Evolutionary conservation across 148 eudicot genomes (phyloP).

Genomic region (Vaccinium myrtillus): DNA sequence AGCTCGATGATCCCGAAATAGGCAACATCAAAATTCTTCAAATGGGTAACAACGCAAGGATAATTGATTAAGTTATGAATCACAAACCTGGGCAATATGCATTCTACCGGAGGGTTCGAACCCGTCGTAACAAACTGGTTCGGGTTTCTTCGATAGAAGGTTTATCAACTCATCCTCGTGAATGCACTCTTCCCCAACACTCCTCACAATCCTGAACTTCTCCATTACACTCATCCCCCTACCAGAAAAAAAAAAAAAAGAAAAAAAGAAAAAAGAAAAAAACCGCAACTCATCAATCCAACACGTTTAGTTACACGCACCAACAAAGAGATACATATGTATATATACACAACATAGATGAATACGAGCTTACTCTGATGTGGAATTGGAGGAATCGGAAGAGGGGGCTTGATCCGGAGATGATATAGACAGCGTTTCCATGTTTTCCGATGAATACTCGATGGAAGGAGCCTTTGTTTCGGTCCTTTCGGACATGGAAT

Average conservation of each 20-base stretch:
- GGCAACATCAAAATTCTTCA: not conserved
- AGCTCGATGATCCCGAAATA: too few relatives aligned
- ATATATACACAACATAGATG: too few relatives aligned
- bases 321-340: not conserved
- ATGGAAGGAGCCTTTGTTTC: too few relatives aligned
- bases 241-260: not conserved
- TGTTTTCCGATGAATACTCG: too few relatives aligned
- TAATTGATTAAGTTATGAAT: not conserved
- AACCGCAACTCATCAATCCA: slow-evolving; percentile 6
- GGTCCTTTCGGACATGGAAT: too few relatives aligned
- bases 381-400: too few relatives aligned
- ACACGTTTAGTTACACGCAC: not conserved
- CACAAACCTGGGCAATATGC: slow-evolving; percentile 51
- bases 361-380: too few relatives aligned
- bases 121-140: slow-evolving; percentile 54
- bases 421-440: too few relatives aligned
- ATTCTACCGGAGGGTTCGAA: slow-evolving; percentile 60
- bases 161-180: slow-evolving; percentile 46
- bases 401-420: too few relatives aligned
- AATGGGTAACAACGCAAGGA: not conserved
- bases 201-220: slow-evolving; percentile 44
- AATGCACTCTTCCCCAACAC: slow-evolving; percentile 57
- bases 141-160: slow-evolving; percentile 42
- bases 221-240: slow-evolving; percentile 47
- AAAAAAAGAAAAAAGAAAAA: too few relatives aligned